Conservation (phyloP, 441 rosid genomes). For the Euphorbia celastroides region DNA sequence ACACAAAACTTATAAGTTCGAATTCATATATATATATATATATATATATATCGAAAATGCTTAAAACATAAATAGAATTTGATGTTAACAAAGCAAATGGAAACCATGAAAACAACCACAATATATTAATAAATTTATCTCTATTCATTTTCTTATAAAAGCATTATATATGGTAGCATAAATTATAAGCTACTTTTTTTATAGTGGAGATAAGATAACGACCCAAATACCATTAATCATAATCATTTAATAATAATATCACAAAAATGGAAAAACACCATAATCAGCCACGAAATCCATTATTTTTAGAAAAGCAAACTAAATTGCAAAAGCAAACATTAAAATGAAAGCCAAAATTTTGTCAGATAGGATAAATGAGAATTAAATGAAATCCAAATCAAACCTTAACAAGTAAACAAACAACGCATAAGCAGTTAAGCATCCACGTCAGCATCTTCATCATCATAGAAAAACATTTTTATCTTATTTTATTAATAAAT, state of each 20-base stretch:
- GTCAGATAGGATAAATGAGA: background rate
- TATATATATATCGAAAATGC: too few species aligned
- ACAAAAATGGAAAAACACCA: background rate
- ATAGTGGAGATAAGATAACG: background rate
- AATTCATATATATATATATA: too few species aligned
- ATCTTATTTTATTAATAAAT: conserved; percentile 4
- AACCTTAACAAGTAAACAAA: conserved; percentile 5
- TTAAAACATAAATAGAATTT: too few species aligned
- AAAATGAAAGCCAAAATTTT: conserved; percentile 5
- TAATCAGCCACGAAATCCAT: background rate
- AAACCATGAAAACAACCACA: too few species aligned
- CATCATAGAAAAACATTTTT: conserved; percentile 5
- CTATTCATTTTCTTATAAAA: too few species aligned
- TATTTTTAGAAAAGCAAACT: background rate
- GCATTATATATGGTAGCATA: too few species aligned
- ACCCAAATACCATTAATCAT: background rate
- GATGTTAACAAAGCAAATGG: too few species aligned
- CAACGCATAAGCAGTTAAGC: conserved; percentile 1
- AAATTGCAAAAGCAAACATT: background rate
- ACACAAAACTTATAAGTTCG: background rate
- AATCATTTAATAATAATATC: background rate
- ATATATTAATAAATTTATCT: background rate
- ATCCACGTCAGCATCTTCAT: background rate
- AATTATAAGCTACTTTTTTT: background rate
- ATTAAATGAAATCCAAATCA: background rate